Percentiles rank a stretch among this genome's conserved stretches.
Conservation (phyloP, 768 basidiomycete species). For the Auriscalpium microsporum region DNA sequence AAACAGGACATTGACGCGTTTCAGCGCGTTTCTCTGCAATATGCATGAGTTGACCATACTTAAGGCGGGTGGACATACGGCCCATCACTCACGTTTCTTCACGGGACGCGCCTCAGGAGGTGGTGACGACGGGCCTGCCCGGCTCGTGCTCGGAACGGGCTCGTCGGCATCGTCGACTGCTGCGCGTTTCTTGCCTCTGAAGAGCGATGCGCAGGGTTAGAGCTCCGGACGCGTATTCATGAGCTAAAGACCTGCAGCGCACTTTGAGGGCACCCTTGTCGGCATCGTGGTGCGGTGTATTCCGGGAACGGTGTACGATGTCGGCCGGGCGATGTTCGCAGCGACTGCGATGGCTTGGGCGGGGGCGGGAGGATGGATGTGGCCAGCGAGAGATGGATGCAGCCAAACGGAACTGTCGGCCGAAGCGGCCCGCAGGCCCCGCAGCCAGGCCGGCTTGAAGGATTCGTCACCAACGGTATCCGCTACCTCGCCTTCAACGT, state of each 20-base stretch:
- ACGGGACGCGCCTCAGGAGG: neutral
- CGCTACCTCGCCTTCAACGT: too few relatives aligned
- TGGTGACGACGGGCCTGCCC: neutral
- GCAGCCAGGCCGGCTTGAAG: too few relatives aligned
- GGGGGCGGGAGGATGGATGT: neutral
- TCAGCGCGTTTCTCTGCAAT: constrained; percentile 60
- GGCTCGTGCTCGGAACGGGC: neutral
- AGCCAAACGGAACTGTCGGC: neutral
- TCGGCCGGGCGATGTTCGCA: neutral
- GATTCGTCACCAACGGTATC: too few relatives aligned
- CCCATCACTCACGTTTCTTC: neutral
- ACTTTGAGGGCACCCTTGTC: neutral
- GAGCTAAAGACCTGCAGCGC: neutral
- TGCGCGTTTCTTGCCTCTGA: neutral
- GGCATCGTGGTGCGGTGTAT: neutral
- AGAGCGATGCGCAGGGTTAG: neutral
- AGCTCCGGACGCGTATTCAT: neutral
- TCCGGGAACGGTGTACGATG: too few relatives aligned
- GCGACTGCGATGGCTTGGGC: neutral
- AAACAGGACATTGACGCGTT: constrained; percentile 68
- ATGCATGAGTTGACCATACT: neutral
- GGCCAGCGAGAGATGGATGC: neutral
- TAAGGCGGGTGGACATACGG: neutral
- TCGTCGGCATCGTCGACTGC: neutral
- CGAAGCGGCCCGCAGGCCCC: too few relatives aligned